Conservation (phyloP, 2,329 filamentous ascomycete genomes). For the Aureobasidium sp. region DNA sequence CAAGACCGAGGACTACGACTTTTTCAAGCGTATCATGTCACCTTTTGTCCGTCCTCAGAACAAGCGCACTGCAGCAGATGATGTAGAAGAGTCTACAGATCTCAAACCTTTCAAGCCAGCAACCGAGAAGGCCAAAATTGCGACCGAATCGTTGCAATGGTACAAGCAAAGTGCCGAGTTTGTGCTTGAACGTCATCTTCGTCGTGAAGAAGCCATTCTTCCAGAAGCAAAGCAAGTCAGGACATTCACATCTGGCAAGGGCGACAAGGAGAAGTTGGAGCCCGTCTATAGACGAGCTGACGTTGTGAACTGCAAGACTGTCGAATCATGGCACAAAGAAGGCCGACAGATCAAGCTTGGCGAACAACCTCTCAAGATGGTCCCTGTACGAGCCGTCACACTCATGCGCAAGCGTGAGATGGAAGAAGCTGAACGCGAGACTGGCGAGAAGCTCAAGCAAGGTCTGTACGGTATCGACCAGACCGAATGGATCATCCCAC, state of each 20-base stretch:
- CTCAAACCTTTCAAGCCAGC: slow-evolving; percentile 61
- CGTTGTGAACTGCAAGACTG: slow-evolving; percentile 76
- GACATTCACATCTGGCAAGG: slow-evolving; percentile 67
- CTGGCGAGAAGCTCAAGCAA: slow-evolving; percentile 75
- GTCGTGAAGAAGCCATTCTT: slow-evolving; percentile 80
- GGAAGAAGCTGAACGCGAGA: slow-evolving; percentile 70
- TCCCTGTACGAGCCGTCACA: slow-evolving; percentile 86
- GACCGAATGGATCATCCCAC: slow-evolving; percentile 91
- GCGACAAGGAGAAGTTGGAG: slow-evolving; percentile 62
- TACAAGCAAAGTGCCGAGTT: slow-evolving; percentile 82
- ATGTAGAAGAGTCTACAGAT: slow-evolving; percentile 69
- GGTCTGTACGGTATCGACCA: slow-evolving; percentile 76
- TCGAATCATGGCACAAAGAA: slow-evolving; percentile 97
- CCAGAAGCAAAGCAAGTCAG: slow-evolving; percentile 61
- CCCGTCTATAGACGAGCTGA: slow-evolving; percentile 73
- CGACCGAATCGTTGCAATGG: slow-evolving; percentile 62
- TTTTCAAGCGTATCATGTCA: slow-evolving; percentile 75
- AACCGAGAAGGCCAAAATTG: slow-evolving; percentile 40
- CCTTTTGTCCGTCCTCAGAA: slow-evolving; percentile 52
- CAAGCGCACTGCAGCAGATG: slow-evolving; percentile 60
- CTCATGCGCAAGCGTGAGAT: slow-evolving; percentile 80
- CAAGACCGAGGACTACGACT: slow-evolving; percentile 70
- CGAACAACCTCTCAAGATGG: slow-evolving; percentile 69
- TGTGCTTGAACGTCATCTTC: slow-evolving; percentile 75
- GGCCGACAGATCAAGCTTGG: slow-evolving; percentile 66